Evolutionary conservation across 345 rosid species (phyloP).

Genomic region (Lepidium sativum): DNA sequence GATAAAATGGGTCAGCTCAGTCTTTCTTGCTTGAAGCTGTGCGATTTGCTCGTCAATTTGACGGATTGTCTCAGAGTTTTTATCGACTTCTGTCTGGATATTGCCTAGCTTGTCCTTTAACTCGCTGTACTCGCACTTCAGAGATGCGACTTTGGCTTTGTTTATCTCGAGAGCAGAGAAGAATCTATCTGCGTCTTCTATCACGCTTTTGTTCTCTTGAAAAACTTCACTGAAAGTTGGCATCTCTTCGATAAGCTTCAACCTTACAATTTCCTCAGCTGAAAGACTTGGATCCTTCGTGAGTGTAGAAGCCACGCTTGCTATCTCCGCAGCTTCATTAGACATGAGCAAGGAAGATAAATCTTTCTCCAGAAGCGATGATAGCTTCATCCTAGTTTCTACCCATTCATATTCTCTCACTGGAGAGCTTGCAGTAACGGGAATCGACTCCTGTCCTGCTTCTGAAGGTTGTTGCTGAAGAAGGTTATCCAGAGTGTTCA

Average conservation of each 20-base stretch:
- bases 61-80: conserved; percentile 29
- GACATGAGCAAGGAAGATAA: conserved; percentile 45
- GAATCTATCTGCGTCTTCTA: conserved; percentile 36
- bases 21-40: conserved; percentile 37
- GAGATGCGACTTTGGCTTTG: conserved; percentile 47
- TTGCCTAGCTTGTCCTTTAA: conserved; percentile 39
- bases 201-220: conserved; percentile 37
- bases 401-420: conserved; percentile 36
- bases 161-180: conserved; percentile 41
- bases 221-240: conserved; percentile 50
- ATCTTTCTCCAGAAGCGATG: conserved; percentile 50
- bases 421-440: conserved; percentile 10
- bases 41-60: conserved; percentile 54
- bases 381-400: conserved; percentile 45
- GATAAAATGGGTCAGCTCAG: conserved; percentile 29
- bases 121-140: conserved; percentile 50
- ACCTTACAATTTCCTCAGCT: conserved; percentile 57
- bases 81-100: conserved; percentile 45
- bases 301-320: conserved; percentile 39
- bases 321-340: conserved; percentile 35
- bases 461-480: conserved; percentile 39
- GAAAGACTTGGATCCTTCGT: conserved; percentile 43
- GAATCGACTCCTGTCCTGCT: not conserved
- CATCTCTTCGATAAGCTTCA: conserved; percentile 57
- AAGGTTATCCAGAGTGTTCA: conserved; percentile 49